Conservation (phyloP, 2,329 filamentous ascomycete genomes). For the Phyllachora maydis region DNA sequence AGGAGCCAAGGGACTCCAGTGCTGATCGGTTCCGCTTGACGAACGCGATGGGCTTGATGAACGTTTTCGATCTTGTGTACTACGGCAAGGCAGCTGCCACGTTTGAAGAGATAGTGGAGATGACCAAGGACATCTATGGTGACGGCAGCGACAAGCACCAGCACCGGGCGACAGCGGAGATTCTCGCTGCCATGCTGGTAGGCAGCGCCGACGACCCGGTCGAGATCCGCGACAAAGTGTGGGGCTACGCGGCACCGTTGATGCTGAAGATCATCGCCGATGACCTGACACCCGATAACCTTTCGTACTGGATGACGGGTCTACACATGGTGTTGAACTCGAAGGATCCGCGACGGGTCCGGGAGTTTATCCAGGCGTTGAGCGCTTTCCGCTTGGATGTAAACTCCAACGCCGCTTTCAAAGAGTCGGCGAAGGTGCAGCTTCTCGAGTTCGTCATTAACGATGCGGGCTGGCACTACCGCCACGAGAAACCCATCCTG, state of each 20-base stretch:
- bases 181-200: conserved; percentile 66
- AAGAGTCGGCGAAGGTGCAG: conserved; percentile 92
- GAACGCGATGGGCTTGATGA: conserved; percentile 69
- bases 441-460: conserved; percentile 73
- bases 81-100: conserved; percentile 57
- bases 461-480: conserved; percentile 92
- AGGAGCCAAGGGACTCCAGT: conserved; percentile 68
- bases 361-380: conserved; percentile 69
- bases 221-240: conserved; percentile 55
- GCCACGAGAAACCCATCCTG: conserved; percentile 68
- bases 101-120: conserved; percentile 72
- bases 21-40: conserved; percentile 80
- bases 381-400: conserved; percentile 80
- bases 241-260: conserved; percentile 80
- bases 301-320: conserved; percentile 87
- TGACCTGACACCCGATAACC: conserved; percentile 82
- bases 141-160: conserved; percentile 96
- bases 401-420: conserved; percentile 91
- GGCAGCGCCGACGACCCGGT: conserved; percentile 61
- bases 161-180: conserved; percentile 86
- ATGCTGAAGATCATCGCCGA: conserved; percentile 76
- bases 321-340: conserved; percentile 74
- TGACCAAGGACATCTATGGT: conserved; percentile 59
- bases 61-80: conserved; percentile 78
- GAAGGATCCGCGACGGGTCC: conserved; percentile 73